phyloP scores from a whole-genome alignment of 2,329 filamentous ascomycete species.

The Seiridium unicorne region DNA sequence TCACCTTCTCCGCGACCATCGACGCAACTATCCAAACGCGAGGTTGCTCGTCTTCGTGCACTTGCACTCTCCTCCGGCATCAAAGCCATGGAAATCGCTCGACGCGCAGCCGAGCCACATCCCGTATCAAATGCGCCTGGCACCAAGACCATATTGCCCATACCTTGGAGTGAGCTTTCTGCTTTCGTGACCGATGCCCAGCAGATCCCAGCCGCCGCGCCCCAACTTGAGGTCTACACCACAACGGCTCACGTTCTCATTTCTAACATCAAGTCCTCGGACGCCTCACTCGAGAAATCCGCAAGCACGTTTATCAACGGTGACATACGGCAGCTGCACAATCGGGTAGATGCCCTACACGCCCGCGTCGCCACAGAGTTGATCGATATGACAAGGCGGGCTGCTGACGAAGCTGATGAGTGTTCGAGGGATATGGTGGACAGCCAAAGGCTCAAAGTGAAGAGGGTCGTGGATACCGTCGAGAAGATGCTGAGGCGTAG shows the following conservation, averaged over 20 bases:
- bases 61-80: constrained; percentile 83
- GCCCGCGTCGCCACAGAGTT: constrained; percentile 51
- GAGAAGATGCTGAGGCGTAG: constrained; percentile 72
- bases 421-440: constrained; percentile 74
- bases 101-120: constrained; percentile 55
- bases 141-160: constrained; percentile 17
- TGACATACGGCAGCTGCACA: constrained; percentile 52
- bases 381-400: constrained; percentile 60
- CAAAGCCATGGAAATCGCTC: constrained; percentile 78
- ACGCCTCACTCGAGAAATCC: constrained; percentile 56
- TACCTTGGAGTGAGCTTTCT: constrained; percentile 44
- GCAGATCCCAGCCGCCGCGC: constrained; percentile 29
- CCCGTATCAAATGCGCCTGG: constrained; percentile 31
- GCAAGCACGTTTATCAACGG: constrained; percentile 58
- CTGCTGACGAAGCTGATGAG: constrained; percentile 77
- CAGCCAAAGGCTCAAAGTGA: constrained; percentile 75
- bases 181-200: constrained; percentile 31
- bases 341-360: constrained; percentile 45
- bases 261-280: constrained; percentile 43
- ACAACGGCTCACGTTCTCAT: constrained; percentile 51
- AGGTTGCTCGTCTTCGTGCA: constrained; percentile 75
- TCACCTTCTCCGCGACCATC: constrained; percentile 31
- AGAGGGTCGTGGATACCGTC: constrained; percentile 76
- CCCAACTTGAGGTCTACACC: constrained; percentile 46
- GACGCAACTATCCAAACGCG: constrained; percentile 60